Base-by-base conservation (phyloP, 495 filamentous ascomycete genomes). In the Tetracladium setigerum region DNA sequence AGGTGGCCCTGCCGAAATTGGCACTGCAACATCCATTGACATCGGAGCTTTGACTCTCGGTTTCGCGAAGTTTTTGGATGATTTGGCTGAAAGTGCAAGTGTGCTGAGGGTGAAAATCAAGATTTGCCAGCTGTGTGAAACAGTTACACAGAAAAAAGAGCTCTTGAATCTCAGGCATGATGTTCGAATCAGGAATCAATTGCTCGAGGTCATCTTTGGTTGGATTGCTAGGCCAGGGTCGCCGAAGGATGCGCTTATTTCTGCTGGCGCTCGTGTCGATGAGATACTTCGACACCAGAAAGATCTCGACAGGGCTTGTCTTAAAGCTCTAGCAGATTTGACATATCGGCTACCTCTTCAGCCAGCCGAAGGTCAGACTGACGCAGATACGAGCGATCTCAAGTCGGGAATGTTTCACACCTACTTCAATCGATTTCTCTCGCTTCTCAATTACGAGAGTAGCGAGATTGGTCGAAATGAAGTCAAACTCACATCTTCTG, bases 351-450 rank as follows among this genome's bases (percentile, higher is more conserved):
- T 83, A 13, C 79, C 79, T 13, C 63, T 83, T 11, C 79, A 83
- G 49, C 78, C 78, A 0, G 70, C 72, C n/a, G 79, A 82, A 38
- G 73, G 71, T 2, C 76, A 77, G 49, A 74, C 62, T 27, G 79
- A 83, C 56, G 78, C 73, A 0, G 74, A 77, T 46, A 74, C 74
- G 1, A 79, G 76, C 46, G 79, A 82, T 63, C 67, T 77, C 27
- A 80, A 81, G 47, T 71, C 69, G 4, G 71, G 81, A 50, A 76
- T 83, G 76, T 83, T 83, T 54, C 76, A 77, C 38, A 71, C 68
- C n/a, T 83, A 83, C 62, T 83, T 83, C 56, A 79, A 75, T 47
- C 62, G 76, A 27, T 82, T 83, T 47, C 64, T 83, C 31, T 75
- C 77, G 1, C 55, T 83, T 12, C 65, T 83, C 14, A 78, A 81